Evolutionary conservation across 495 filamentous ascomycete species (phyloP), one percentile per base, ranked within the genome.

Genomic region (Hamigera avellanea): DNA sequence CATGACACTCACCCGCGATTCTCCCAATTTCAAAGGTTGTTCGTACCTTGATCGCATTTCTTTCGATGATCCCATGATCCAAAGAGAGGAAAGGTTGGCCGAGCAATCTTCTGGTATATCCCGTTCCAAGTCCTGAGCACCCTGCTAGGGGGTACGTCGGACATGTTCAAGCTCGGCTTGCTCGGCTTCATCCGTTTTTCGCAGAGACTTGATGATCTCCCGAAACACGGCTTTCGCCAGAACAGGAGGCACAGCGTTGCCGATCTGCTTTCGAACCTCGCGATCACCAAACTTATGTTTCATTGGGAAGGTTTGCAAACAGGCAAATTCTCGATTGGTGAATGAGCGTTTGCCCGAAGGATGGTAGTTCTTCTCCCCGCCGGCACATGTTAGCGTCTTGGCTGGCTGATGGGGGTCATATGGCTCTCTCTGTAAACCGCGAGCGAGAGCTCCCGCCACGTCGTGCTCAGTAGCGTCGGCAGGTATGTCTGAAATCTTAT

Each of bases 241-340:
- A 5, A 55, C 41, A 0, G 88, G 78, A 0, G 86, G 83, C 6
- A 93, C 85, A 0, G 86, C 85, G 52, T 96, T 95, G 0, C 89
- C 89, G 42, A 95, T 83, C 49, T 91, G 84, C 44, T 67, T 79
- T 39, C 71, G 75, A 2, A 76, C 59, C 2, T 50, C 45, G 0
- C 29, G 38, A 0, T 37, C 29, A 0, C 56, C 46, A 42, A 94
- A 94, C 2, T 59, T 50, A 56, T 85, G 81, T 2, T 61, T 54
- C 0, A 61, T 9, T 0, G 86, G 85, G 34, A 95, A 95, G 0
- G 75, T 76, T 40, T 91, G 83, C 2, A 95, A 48, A 8, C 72
- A 66, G 0, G 89, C 83, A 23, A 81, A 71, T 43, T 98, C 91
- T 0, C 80, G 71, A 0, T 72, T 43, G 0, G 81, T 93, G 38